Evolutionary conservation across 768 basidiomycete genomes (phyloP), one percentile per base, ranked within the genome.

Genomic region (Amanita fuliginea): DNA sequence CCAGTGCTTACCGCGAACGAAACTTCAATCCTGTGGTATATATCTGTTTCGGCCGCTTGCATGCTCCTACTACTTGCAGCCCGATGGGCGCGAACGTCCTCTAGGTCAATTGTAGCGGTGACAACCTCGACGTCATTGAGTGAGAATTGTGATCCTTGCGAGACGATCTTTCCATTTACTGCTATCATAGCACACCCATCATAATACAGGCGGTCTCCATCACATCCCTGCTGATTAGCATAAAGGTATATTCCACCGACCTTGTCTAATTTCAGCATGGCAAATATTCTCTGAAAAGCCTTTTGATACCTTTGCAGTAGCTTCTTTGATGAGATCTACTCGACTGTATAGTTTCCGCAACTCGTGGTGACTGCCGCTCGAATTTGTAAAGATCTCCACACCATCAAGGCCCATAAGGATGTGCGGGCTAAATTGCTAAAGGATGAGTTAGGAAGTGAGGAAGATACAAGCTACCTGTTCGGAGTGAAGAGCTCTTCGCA

Each of bases 401-500:
- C 96, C 96, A 59, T 99, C 95, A 7, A 99, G 77, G 6, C 95
- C 96, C 96, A 98, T 98, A 10, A 84, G 67, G 50, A 97, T 95
- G 61, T 99, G 96, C 4, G 96, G 96, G 53, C 96, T 99, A 54
- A 24, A 19, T 39, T 35, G 24, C 43, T 40, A 10, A 26, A 46
- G 40, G 9, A 24, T 47, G 30, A 32, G 13, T 18, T 42, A 26
- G 26, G 28, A 1, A 26, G 28, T 19, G 39, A 36, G 14, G 11
- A 43, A 22, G 14, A 36, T 16, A 34, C 11, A 33, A 76, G 79
- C 76, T 47, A 94, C 95, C 93, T 95, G 3, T 83, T 80, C 2
- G 96, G 96, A 0, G 96, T 99, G 63, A 99, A 99, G 8, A 98
- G 68, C 62, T 99, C 96, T 65, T 99, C 96, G 62, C 96, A 99